These are phyloP conservation scores for Botrytis sinoallii DNA, from an alignment of 2,329 filamentous ascomycete species.

Conservation along the genomic window DNA sequence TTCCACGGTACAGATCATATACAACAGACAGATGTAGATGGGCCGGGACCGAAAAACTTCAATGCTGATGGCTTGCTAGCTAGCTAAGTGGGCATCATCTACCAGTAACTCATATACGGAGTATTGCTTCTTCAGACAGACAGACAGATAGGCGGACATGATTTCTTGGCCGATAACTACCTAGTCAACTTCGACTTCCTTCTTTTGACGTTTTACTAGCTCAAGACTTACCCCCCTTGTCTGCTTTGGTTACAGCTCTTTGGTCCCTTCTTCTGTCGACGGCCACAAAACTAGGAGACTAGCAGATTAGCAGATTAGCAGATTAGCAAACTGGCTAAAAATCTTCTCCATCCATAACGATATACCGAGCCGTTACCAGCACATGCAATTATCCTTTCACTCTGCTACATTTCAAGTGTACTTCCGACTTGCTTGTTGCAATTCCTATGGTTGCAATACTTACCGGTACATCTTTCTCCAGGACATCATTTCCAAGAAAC, in stretches of 20 bases:
- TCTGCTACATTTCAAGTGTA: slow-evolving; percentile 18
- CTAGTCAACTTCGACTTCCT: neutral
- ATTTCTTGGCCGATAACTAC: neutral
- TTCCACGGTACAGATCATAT: neutral
- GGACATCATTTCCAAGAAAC: neutral
- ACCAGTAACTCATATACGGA: neutral
- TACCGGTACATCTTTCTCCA: neutral
- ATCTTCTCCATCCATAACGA: slow-evolving; percentile 1
- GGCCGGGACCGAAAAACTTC: neutral
- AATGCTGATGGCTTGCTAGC: slow-evolving; percentile 9
- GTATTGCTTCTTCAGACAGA: neutral
- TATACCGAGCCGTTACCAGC: neutral
- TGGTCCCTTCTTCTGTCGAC: neutral
- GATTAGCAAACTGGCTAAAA: neutral
- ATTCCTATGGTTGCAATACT: slow-evolving; percentile 7
- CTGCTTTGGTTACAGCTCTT: neutral
- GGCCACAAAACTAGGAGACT: neutral
- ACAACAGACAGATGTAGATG: neutral
- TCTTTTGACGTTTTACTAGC: neutral
- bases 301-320: neutral
- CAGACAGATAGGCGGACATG: neutral
- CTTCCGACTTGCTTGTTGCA: slow-evolving; percentile 9
- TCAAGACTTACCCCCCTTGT: neutral
- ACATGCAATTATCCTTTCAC: slow-evolving; percentile 18
- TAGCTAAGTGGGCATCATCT: slow-evolving; percentile 5